Base-by-base conservation (phyloP, 2,329 filamentous ascomycete species). In the Xylariales sp. region DNA sequence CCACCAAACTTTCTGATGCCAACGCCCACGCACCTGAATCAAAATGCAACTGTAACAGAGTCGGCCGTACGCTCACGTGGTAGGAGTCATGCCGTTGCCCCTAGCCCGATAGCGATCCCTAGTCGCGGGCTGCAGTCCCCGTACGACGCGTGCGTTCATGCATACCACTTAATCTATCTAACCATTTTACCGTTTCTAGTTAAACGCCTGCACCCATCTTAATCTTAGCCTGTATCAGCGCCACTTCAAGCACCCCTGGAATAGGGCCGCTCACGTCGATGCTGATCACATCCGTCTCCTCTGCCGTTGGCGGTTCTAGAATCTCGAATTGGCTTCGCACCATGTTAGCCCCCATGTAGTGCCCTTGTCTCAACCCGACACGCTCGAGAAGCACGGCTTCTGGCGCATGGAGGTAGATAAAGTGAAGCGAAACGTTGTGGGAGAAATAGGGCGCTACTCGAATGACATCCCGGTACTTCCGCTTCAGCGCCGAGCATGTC, bases 261-360 rank as follows among this genome's bases (percentile, higher is more conserved):
- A 86, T 71, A 62, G 85, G 76, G 65, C 84, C 80, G 81, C 87
- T 88, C 63, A 92, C 90, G 77, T 94, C 90, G 66, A 95, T 83
- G 62, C 83, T 88, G 69, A 94, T 85, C 69, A 92, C 90, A 79
- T 96, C 93, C 28, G 80, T 85, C 77, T 94, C 92, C 63, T 93
- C 88, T 53, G 82, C 80, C 59, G 85, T 85, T 0, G 96, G 96
- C 69, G 91, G 89, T 81, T 99, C 95, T n/a, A 99, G 86, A 60
- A 90, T 91, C 70, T 90, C 88, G 72, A 98, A 91, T 79, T 99
- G 96, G 81, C 93, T 97, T 75, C 92, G 90, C 8, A 99, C 94
- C 95, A 99, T 98, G 75, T 89, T 88, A 73, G 93, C 91, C 75
- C 96, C 95, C 94, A 99, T 97, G 81, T 96, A 99, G 79, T 99